Evolutionary conservation across 352 stramenopile genomes (phyloP).

Genomic region (Globisporangium spiculum): DNA sequence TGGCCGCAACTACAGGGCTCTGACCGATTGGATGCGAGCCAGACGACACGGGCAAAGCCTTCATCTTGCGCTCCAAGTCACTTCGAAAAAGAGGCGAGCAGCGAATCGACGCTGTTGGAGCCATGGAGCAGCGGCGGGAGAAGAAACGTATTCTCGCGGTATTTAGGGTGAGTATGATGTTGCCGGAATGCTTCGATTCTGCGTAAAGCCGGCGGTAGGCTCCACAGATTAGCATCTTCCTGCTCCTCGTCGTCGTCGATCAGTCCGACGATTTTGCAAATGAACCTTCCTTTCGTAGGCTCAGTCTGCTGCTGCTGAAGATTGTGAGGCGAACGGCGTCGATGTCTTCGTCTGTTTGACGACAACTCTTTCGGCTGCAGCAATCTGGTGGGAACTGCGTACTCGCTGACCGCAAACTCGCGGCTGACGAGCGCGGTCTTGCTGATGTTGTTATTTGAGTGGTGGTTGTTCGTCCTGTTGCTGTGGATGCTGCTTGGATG

Average conservation of each 20-base stretch:
- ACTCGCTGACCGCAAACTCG: not conserved
- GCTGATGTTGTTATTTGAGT: not conserved
- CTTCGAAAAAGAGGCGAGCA: conserved; percentile 4
- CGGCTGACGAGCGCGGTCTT: not conserved
- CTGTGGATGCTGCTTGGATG: not conserved
- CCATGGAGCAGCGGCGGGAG: not conserved
- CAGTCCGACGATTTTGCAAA: conserved; percentile 7
- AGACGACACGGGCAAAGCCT: not conserved
- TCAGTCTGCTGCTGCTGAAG: not conserved
- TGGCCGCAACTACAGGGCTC: not conserved
- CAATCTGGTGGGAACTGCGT: not conserved
- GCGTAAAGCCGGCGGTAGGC: not conserved
- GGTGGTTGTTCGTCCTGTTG: not conserved
- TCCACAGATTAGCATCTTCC: not conserved
- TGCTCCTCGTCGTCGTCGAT: conserved; percentile 4
- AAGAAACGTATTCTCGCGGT: not conserved
- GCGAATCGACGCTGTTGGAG: conserved; percentile 3
- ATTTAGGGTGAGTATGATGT: not conserved
- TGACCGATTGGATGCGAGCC: not conserved
- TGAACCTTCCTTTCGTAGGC: not conserved
- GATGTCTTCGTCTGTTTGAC: not conserved
- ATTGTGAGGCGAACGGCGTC: not conserved
- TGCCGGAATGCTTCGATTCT: not conserved
- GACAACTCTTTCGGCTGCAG: not conserved
- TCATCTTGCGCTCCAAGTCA: conserved; percentile 1